Percentiles rank a stretch among this genome's conserved stretches.
Evolutionary conservation across 73 alveolate genomes (phyloP).

Genomic region (Paramecium sexaurelia): DNA sequence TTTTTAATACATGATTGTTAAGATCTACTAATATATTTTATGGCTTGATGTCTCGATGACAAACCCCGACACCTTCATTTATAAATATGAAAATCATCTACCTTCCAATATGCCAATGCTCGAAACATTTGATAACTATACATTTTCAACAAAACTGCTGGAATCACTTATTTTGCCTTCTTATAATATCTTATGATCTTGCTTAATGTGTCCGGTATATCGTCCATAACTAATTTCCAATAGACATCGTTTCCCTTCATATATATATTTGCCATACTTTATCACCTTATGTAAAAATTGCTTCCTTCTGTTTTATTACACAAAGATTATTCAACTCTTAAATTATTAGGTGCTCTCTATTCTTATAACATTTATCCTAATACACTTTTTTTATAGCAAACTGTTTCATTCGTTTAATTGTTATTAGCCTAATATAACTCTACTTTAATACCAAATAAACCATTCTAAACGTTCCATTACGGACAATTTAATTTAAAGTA

Average conservation of each 20-base stretch:
- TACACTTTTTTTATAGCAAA: slow-evolving; percentile 90
- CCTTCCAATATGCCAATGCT: slow-evolving; percentile 87
- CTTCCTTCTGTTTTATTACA: slow-evolving; percentile 76
- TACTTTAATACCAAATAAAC: slow-evolving; percentile 53
- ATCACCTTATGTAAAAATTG: slow-evolving; percentile 80
- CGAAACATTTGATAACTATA: slow-evolving; percentile 86
- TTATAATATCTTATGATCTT: slow-evolving; percentile 76
- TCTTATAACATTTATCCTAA: slow-evolving; percentile 86
- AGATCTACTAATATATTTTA: slow-evolving; percentile 85
- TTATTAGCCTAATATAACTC: slow-evolving; percentile 72
- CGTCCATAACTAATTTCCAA: slow-evolving; percentile 88
- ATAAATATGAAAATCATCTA: neutral
- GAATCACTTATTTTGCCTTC: slow-evolving; percentile 76
- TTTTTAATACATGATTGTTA: slow-evolving; percentile 72
- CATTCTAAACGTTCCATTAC: slow-evolving; percentile 70
- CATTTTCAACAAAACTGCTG: slow-evolving; percentile 79
- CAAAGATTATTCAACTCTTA: slow-evolving; percentile 83
- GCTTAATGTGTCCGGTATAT: slow-evolving; percentile 86
- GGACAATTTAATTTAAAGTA: slow-evolving; percentile 59
- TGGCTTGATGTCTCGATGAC: slow-evolving; percentile 93
- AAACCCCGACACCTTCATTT: slow-evolving; percentile 69
- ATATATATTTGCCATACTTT: slow-evolving; percentile 40
- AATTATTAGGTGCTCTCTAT: slow-evolving; percentile 87
- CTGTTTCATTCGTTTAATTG: slow-evolving; percentile 81
- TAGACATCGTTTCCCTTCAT: slow-evolving; percentile 75